A percentile compares a stretch with the other conserved stretches of the same genome.
Evolutionary conservation across 768 basidiomycete genomes (phyloP).

Genomic region (Suillus subluteus): DNA sequence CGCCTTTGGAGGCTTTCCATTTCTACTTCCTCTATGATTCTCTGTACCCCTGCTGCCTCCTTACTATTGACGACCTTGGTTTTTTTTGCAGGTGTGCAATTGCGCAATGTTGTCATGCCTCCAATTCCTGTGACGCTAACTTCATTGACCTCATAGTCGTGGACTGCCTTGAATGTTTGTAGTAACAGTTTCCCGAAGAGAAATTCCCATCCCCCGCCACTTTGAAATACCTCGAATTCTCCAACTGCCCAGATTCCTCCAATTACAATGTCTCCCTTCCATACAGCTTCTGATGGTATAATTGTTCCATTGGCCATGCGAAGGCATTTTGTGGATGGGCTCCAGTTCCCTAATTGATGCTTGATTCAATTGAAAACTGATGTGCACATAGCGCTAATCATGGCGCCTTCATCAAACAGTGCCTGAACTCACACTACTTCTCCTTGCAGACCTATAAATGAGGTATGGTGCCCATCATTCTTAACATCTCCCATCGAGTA

Average conservation of each 20-base stretch:
- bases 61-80: too few relatives aligned
- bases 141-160: slow-evolving; percentile 27
- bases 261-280: slow-evolving; percentile 10
- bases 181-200: slow-evolving; percentile 35
- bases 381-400: slow-evolving; percentile 15
- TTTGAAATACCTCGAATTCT: slow-evolving; percentile 20
- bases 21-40: too few relatives aligned
- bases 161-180: slow-evolving; percentile 23
- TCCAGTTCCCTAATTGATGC: slow-evolving; percentile 14
- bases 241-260: not conserved
- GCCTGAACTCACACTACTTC: too few relatives aligned
- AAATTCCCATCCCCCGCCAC: slow-evolving; percentile 32
- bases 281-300: slow-evolving; percentile 12
- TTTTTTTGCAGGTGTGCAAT: not conserved
- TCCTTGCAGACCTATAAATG: too few relatives aligned
- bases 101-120: not conserved
- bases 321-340: slow-evolving; percentile 23
- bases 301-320: slow-evolving; percentile 37
- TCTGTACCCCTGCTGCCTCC: too few relatives aligned
- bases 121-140: too few relatives aligned
- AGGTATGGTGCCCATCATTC: too few relatives aligned
- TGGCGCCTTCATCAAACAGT: too few relatives aligned
- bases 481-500: too few relatives aligned
- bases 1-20: too few relatives aligned
- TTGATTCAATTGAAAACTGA: slow-evolving; percentile 4